Conservation (phyloP, 106 monocot genomes). For the Cymbidium sinense region DNA sequence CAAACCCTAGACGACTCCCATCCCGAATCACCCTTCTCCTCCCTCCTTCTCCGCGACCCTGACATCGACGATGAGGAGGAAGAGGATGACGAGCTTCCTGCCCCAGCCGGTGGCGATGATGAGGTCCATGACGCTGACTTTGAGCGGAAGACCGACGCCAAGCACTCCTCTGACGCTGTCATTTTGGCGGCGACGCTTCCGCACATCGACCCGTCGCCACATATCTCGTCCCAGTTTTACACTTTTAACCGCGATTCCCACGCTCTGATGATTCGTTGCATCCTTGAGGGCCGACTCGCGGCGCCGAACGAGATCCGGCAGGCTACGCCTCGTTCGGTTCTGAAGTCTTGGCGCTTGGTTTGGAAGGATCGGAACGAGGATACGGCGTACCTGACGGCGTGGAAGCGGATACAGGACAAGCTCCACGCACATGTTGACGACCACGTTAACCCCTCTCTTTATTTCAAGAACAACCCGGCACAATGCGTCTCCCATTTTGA, state of each 20-base stretch:
- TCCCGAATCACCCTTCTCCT: slow-evolving; percentile 18
- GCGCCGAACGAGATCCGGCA: slow-evolving; percentile 52
- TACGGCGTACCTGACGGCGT: slow-evolving; percentile 71
- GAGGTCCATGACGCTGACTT: slow-evolving; percentile 12
- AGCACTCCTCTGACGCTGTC: slow-evolving; percentile 9
- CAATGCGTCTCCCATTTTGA: slow-evolving; percentile 79
- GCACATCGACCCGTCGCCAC: slow-evolving; percentile 47
- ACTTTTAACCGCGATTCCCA: slow-evolving; percentile 61
- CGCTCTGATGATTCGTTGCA: slow-evolving; percentile 57
- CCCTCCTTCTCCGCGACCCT: slow-evolving; percentile 17
- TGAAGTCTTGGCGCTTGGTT: slow-evolving; percentile 57
- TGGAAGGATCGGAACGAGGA: slow-evolving; percentile 87
- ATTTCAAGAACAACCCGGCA: slow-evolving; percentile 73
- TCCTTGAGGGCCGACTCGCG: slow-evolving; percentile 49
- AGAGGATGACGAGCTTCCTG: slow-evolving; percentile 15
- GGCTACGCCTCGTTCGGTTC: slow-evolving; percentile 44
- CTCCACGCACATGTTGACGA: slow-evolving; percentile 49
- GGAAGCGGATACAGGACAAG: slow-evolving; percentile 94
- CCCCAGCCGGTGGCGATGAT: slow-evolving; percentile 2
- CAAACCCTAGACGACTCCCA: slow-evolving; percentile 11
- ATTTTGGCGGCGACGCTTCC: slow-evolving; percentile 8
- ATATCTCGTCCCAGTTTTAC: slow-evolving; percentile 72
- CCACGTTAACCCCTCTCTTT: slow-evolving; percentile 28
- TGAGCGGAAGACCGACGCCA: slow-evolving; percentile 6
- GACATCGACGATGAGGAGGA: slow-evolving; percentile 33